Percentiles rank a stretch among this genome's conserved stretches.
Evolutionary conservation across 2,329 filamentous ascomycete species (phyloP).

Genomic region (Ascochyta clinopodiicola): DNA sequence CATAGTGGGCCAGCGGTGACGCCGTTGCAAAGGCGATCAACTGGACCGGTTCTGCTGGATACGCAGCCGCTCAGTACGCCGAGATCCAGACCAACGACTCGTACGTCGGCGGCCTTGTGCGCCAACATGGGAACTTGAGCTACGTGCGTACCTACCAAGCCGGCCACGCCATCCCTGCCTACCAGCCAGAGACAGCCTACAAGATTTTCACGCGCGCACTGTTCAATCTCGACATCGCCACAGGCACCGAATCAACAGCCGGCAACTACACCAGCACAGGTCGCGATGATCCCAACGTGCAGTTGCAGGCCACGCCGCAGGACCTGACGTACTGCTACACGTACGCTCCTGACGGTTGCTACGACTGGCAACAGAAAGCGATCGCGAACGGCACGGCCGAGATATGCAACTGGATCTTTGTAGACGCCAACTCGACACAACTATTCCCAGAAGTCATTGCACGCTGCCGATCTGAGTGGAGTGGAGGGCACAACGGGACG

Average conservation of each 20-base stretch:
- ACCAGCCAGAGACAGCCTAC: slow-evolving; percentile 56
- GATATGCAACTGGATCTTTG: slow-evolving; percentile 28
- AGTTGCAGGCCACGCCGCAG: slow-evolving; percentile 15
- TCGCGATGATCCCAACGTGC: slow-evolving; percentile 20
- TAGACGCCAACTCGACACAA: slow-evolving; percentile 26
- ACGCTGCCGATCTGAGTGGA: slow-evolving; percentile 13
- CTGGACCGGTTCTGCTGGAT: slow-evolving; percentile 38
- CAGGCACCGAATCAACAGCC: slow-evolving; percentile 39
- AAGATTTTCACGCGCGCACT: slow-evolving; percentile 58
- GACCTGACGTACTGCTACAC: slow-evolving; percentile 27
- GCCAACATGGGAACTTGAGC: slow-evolving; percentile 46
- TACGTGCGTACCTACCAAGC: slow-evolving; percentile 49
- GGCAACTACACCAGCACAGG: slow-evolving; percentile 22
- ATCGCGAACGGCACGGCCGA: slow-evolving; percentile 22
- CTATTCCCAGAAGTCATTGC: slow-evolving; percentile 29
- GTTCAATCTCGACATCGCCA: slow-evolving; percentile 54
- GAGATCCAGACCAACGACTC: slow-evolving; percentile 46
- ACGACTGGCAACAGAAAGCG: slow-evolving; percentile 19
- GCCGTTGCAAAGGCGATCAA: slow-evolving; percentile 48
- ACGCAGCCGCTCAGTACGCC: slow-evolving; percentile 36
- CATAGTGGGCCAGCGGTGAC: slow-evolving; percentile 49
- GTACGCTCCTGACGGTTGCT: slow-evolving; percentile 22
- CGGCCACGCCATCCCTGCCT: slow-evolving; percentile 51
- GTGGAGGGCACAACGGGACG: slow-evolving; percentile 5
- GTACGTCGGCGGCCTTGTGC: slow-evolving; percentile 53